Evolutionary conservation across 371 early-diverging fungal species (phyloP).

Genomic region (Blyttiomyces sp.): DNA sequence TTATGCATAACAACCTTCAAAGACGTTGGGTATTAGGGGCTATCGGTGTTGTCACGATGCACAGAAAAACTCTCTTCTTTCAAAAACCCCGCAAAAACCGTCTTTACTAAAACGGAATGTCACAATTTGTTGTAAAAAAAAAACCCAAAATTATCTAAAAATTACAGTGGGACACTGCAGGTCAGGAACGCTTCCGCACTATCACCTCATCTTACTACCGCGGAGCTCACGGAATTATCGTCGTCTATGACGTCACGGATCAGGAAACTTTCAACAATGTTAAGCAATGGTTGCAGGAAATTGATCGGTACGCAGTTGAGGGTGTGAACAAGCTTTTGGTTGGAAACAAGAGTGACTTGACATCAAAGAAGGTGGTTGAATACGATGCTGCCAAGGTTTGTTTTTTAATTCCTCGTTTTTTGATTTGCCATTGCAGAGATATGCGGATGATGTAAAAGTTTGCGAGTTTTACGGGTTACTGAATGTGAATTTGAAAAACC

Average conservation of each 20-base stretch:
- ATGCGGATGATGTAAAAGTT: background rate
- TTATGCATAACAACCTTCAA: too few species aligned
- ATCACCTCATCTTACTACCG: conserved; percentile 99
- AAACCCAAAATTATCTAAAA: too few species aligned
- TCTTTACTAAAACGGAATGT: too few species aligned
- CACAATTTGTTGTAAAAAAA: too few species aligned
- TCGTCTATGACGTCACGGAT: conserved; percentile 99
- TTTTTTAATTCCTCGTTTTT: background rate
- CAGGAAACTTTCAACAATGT: conserved; percentile 96
- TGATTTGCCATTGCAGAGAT: background rate
- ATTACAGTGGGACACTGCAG: conserved; percentile 98
- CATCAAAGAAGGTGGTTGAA: conserved; percentile 74
- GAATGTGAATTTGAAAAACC: background rate
- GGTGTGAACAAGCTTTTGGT: conserved; percentile 97
- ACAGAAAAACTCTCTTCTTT: too few species aligned
- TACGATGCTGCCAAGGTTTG: conserved; percentile 53
- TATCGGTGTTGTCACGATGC: too few species aligned
- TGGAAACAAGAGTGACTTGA: conserved; percentile 98
- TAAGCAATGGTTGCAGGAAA: conserved; percentile 97
- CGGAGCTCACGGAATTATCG: conserved; percentile 98
- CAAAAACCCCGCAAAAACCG: too few species aligned
- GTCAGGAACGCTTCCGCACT: conserved; percentile 99
- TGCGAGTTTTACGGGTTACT: background rate
- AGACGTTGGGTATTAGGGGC: too few species aligned
- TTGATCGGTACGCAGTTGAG: conserved; percentile 95